A percentile compares a stretch with the other conserved stretches of the same genome.
Evolutionary conservation across 2,329 filamentous ascomycete genomes (phyloP).

Genomic region (Ascochyta clinopodiicola): DNA sequence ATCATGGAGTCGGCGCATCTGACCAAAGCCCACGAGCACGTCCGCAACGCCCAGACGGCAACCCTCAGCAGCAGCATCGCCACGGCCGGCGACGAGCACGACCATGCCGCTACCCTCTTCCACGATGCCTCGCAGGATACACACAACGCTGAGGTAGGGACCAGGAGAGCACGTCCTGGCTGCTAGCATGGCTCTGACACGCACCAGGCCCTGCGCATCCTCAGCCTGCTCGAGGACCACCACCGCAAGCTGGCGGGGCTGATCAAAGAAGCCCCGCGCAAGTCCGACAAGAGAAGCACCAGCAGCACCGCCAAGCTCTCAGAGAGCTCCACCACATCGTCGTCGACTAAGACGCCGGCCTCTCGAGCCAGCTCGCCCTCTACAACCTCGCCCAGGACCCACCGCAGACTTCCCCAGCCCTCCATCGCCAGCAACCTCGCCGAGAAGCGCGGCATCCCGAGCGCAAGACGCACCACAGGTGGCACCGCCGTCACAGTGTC

Average conservation of each 20-base stretch:
- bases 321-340: constrained; percentile 11
- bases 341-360: constrained; percentile 27
- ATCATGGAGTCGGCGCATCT: constrained; percentile 74
- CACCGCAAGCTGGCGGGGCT: constrained; percentile 84
- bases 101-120: constrained; percentile 87
- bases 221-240: constrained; percentile 85
- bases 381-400: constrained; percentile 45
- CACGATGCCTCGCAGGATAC: constrained; percentile 79
- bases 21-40: constrained; percentile 85
- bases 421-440: constrained; percentile 90
- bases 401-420: constrained; percentile 66
- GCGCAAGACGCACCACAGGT: constrained; percentile 64
- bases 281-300: constrained; percentile 31
- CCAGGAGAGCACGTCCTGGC: neutral
- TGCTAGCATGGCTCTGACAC: neutral
- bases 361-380: constrained; percentile 39
- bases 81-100: constrained; percentile 85
- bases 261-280: constrained; percentile 68
- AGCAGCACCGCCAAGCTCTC: constrained; percentile 1
- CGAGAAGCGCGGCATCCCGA: constrained; percentile 78
- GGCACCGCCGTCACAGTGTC: constrained; percentile 77
- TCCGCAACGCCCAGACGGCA: constrained; percentile 80
- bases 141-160: constrained; percentile 61
- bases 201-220: constrained; percentile 75
- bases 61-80: constrained; percentile 73